Conservation (phyloP, 2,329 filamentous ascomycete genomes). For the Botrytis byssoidea region DNA sequence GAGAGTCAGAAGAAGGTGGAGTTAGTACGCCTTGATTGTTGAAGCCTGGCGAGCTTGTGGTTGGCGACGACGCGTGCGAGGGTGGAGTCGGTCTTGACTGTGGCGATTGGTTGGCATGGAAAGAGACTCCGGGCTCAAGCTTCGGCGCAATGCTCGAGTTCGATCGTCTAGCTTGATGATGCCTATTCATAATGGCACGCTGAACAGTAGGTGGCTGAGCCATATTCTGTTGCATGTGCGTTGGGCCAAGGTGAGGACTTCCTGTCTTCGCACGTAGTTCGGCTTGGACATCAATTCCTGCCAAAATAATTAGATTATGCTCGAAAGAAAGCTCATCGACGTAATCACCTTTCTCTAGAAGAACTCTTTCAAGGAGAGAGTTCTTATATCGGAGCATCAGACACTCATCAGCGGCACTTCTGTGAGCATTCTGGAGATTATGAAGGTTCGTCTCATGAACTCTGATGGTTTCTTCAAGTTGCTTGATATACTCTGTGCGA, state of each 20-base stretch:
- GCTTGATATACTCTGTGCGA: slow-evolving; percentile 98
- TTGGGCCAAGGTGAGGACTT: slow-evolving; percentile 75
- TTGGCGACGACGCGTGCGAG: slow-evolving; percentile 72
- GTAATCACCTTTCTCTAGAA: slow-evolving; percentile 83
- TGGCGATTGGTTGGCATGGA: slow-evolving; percentile 49
- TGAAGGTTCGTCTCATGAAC: slow-evolving; percentile 94
- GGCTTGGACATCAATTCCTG: slow-evolving; percentile 95
- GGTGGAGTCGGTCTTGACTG: slow-evolving; percentile 79
- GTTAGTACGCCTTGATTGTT: slow-evolving; percentile 57
- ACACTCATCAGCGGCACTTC: slow-evolving; percentile 92
- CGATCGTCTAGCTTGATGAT: slow-evolving; percentile 67
- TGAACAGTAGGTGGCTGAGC: slow-evolving; percentile 76
- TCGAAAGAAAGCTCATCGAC: background rate
- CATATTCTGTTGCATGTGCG: slow-evolving; percentile 64
- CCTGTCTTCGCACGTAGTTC: slow-evolving; percentile 91
- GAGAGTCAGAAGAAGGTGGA: slow-evolving; percentile 57
- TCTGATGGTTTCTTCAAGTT: slow-evolving; percentile 95
- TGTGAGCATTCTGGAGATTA: slow-evolving; percentile 89
- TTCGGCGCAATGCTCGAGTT: slow-evolving; percentile 75
- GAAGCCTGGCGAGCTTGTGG: slow-evolving; percentile 61
- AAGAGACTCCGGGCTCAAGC: slow-evolving; percentile 53
- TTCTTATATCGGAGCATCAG: slow-evolving; percentile 99
- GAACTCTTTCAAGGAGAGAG: slow-evolving; percentile 88
- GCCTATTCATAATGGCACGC: slow-evolving; percentile 76
- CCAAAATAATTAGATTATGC: slow-evolving; percentile 23